phyloP scores from a whole-genome alignment of 768 basidiomycete genomes.

The Melanogaster broomeanus region DNA sequence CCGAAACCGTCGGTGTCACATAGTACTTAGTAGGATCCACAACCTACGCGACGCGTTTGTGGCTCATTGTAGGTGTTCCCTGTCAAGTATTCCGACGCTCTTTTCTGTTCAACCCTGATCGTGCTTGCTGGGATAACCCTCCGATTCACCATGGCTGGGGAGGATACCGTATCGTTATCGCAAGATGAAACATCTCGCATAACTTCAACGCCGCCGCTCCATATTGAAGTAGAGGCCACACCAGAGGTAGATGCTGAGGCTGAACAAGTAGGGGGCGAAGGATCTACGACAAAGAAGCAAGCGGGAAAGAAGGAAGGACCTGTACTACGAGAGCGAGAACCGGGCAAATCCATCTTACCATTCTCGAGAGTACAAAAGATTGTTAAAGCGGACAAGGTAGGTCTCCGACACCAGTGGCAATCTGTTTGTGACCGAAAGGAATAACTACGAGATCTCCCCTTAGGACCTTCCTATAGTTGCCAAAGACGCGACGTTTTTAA shows the following conservation, averaged over 20 bases:
- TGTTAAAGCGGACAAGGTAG: conserved; percentile 81
- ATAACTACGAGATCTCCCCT: conserved; percentile 1
- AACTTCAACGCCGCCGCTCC: conserved; percentile 4
- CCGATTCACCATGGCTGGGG: conserved; percentile 13
- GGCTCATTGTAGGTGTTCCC: too few species aligned
- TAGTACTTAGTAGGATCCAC: too few species aligned
- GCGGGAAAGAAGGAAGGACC: conserved; percentile 21
- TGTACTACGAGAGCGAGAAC: conserved; percentile 34
- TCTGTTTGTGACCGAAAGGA: neutral
- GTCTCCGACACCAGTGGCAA: conserved; percentile 13
- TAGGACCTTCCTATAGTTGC: conserved; percentile 78
- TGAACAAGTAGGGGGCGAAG: conserved; percentile 7
- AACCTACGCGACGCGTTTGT: too few species aligned
- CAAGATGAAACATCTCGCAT: conserved; percentile 7
- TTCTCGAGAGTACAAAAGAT: conserved; percentile 81
- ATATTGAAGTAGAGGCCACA: conserved; percentile 13
- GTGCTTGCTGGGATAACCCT: too few species aligned
- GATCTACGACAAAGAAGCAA: conserved; percentile 9
- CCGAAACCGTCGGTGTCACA: neutral
- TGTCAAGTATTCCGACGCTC: too few species aligned
- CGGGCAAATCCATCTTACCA: conserved; percentile 76
- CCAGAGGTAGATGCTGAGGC: conserved; percentile 1
- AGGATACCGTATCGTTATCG: neutral
- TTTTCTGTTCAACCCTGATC: too few species aligned
- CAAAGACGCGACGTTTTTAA: conserved; percentile 76